phyloP scores from a whole-genome alignment of 441 rosid genomes.

The Syzygium syzygioides region DNA sequence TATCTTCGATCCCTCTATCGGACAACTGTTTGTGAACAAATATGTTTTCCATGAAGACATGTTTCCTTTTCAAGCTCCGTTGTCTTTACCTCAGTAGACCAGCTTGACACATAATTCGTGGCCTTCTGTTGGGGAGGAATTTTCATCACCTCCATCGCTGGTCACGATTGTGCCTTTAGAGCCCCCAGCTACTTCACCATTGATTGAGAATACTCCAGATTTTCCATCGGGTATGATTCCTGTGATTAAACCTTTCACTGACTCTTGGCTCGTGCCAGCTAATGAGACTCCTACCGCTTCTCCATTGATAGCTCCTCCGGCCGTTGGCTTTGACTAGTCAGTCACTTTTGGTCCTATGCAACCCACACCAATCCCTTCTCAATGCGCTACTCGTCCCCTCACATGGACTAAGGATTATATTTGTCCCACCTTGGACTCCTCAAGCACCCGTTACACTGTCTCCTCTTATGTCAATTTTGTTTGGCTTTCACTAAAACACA shows the following conservation, averaged over 20 bases:
- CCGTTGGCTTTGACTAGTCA: background rate
- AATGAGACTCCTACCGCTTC: background rate
- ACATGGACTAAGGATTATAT: background rate
- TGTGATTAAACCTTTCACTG: background rate
- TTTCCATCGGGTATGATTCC: background rate
- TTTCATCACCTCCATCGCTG: background rate
- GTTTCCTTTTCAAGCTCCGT: background rate
- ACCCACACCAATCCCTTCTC: no score
- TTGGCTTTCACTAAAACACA: background rate
- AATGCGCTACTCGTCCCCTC: background rate
- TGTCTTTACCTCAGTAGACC: background rate
- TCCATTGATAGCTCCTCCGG: rapidly evolving
- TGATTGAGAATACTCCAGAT: background rate
- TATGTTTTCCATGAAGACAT: background rate
- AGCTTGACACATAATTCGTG: rapidly evolving
- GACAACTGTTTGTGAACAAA: no score
- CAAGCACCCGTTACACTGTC: background rate
- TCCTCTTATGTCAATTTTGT: background rate
- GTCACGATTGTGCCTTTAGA: background rate
- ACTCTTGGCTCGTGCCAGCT: background rate
- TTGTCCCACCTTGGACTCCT: background rate
- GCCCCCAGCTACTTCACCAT: background rate
- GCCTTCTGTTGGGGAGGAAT: background rate
- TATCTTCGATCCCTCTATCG: background rate
- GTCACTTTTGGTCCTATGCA: background rate